Base-by-base conservation (phyloP, 1,284 basidiomycete genomes). In the Boletellus sp. region DNA sequence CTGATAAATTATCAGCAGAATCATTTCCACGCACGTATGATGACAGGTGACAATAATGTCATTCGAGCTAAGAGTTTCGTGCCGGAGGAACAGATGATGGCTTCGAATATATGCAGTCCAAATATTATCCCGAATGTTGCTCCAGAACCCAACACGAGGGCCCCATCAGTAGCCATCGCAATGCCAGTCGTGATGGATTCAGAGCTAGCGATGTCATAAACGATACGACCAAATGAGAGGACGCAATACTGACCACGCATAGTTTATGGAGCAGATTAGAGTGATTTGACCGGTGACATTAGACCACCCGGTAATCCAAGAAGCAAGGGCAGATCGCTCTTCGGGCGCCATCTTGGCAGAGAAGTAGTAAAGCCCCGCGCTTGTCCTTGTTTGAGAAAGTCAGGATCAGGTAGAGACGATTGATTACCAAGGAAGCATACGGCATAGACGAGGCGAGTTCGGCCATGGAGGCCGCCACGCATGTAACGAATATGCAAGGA, bases 361-460 rank as follows among this genome's bases (percentile, higher is more conserved):
- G 62, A 85, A 86, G 60, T 86, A 86, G 59, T 86, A 86, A 16
- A 86, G 67, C 2, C 84, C 85, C 15, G 84, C 85, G 57, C 80
- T 83, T 43, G 82, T 83, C 38, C 80, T 82, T 55, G 38, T 51
- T 16, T 41, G 26, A 32, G 24, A 48, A 39, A 11, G n/a, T 12
- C 19, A 5, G n/a, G 35, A 40, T 39, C 24, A 46, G 22, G 41
- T 11, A 22, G 21, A 41, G n/a, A 30, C 22, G 6, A 30, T 22
- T 22, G 5, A 21, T 43, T 28, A 40, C 8, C 24, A 26, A 51
- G 49, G n/a, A 41, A 4, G 75, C 82, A 58, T 63, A 86, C 79
- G 86, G 86, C 86, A 89, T 88, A 3, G 85, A 77, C 1, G 83
- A 85, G 6, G 83, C 74, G 35, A 89, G 60, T 61, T 88, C 86